These are phyloP conservation scores for Furculomyces boomerangus DNA, from an alignment of 371 early-diverging fungal species.

Conservation along the genomic window DNA sequence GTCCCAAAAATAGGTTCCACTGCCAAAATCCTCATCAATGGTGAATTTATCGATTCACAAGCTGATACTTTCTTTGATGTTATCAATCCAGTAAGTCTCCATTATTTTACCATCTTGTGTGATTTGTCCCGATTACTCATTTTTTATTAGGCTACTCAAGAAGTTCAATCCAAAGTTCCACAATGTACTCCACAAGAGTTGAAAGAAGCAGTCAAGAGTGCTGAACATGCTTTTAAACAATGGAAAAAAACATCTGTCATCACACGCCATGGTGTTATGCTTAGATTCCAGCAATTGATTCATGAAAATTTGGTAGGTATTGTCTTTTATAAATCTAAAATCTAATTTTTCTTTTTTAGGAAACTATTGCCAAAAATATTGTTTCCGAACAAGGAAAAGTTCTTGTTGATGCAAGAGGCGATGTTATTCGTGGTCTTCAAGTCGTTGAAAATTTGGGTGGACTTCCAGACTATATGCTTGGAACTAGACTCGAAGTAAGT, in stretches of 20 bases:
- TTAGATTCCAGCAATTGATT: constrained; percentile 76
- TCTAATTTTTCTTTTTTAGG: neutral
- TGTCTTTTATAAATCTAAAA: neutral
- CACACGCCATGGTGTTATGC: constrained; percentile 75
- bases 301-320: constrained; percentile 46
- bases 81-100: constrained; percentile 49
- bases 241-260: constrained; percentile 79
- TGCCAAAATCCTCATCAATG: constrained; percentile 68
- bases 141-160: constrained; percentile 47
- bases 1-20: constrained; percentile 19
- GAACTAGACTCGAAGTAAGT: constrained; percentile 70
- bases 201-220: constrained; percentile 52
- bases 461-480: constrained; percentile 62
- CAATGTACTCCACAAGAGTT: constrained; percentile 77
- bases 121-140: neutral
- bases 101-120: neutral
- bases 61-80: constrained; percentile 77
- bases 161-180: constrained; percentile 75
- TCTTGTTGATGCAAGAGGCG: constrained; percentile 79
- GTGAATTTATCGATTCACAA: constrained; percentile 79
- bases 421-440: constrained; percentile 74
- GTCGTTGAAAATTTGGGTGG: constrained; percentile 83
- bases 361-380: constrained; percentile 68
- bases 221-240: constrained; percentile 62
- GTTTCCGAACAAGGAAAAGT: constrained; percentile 91